Evolutionary conservation across 495 filamentous ascomycete species (phyloP), one percentile per base, ranked within the genome.

Genomic region (Penicillium cosmopolitanum): DNA sequence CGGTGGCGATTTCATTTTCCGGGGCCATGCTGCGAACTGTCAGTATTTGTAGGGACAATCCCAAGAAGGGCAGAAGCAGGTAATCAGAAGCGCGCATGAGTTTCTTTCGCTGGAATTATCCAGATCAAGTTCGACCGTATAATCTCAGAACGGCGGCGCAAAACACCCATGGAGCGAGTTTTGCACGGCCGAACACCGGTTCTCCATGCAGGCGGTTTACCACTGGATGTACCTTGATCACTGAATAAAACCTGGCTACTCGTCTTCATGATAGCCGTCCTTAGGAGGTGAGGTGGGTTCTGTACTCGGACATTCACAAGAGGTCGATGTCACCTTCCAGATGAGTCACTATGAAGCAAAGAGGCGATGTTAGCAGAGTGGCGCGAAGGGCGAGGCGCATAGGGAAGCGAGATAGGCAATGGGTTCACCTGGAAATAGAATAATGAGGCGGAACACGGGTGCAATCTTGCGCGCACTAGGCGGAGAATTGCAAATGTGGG

Each of bases 121-220:
- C 80, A 83, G 79, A 82, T 82, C 81, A 84, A 84, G 81, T 84
- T 82, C 74, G 80, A 84, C 81, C 81, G 81, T 84, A 77, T 84
- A 65, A 72, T 84, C 81, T 83, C 81, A 84, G 81, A 80, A 78
- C 79, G 70, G 66, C 65, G 65, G 62, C 63, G n/a, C 16, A 46
- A 1, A 25, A 44, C n/a, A 16, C 31, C 18, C 16, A 8, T 19
- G 23, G 50, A 28, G 9, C 16, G 13, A 47, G 12, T 10, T 5
- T 36, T 47, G 44, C 57, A 60, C 56, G 62, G 66, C 60, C 75
- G 77, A 77, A 80, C 78, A 81, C 77, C 78, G 78, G 78, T 80
- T 48, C 76, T 76, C 69, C 73, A 80, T 76, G 78, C 76, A 73
- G 68, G 64, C 60, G 64, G 54, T 55, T 73, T 75, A 71, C 67